phyloP scores from a whole-genome alignment of 371 early-diverging fungal genomes.

The Mortierella sp. region DNA sequence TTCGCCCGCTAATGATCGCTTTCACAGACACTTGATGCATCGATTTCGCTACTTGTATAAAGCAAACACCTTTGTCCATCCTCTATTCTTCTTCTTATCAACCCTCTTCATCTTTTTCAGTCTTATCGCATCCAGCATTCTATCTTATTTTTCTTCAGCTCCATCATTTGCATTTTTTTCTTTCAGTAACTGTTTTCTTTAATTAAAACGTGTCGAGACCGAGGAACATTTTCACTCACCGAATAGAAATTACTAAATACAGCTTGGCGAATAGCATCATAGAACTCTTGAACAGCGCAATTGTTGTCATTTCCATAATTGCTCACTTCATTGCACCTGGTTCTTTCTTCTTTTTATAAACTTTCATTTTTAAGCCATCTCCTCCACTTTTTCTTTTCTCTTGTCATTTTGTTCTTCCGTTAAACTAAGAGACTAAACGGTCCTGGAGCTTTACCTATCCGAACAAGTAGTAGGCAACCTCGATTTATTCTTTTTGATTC shows the following conservation, averaged over 20 bases:
- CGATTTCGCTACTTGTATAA: neutral
- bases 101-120: neutral
- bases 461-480: conserved; percentile 1
- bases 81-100: conserved; percentile 1
- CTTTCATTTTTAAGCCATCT: neutral
- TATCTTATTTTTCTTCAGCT: neutral
- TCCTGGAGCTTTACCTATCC: neutral
- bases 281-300: conserved; percentile 17
- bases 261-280: conserved; percentile 21
- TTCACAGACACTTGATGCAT: neutral
- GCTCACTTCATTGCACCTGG: neutral
- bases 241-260: neutral
- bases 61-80: neutral
- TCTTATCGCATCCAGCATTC: neutral
- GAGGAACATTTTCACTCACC: neutral
- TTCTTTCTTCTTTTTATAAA: neutral
- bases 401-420: neutral
- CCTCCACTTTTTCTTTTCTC: neutral
- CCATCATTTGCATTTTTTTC: neutral
- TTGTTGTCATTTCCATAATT: conserved; percentile 8
- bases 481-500: neutral
- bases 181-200: neutral
- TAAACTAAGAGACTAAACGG: neutral
- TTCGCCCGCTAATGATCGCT: neutral
- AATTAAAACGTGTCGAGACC: neutral